phyloP scores from a whole-genome alignment of 768 basidiomycete species.

The Naganishia antarctica region DNA sequence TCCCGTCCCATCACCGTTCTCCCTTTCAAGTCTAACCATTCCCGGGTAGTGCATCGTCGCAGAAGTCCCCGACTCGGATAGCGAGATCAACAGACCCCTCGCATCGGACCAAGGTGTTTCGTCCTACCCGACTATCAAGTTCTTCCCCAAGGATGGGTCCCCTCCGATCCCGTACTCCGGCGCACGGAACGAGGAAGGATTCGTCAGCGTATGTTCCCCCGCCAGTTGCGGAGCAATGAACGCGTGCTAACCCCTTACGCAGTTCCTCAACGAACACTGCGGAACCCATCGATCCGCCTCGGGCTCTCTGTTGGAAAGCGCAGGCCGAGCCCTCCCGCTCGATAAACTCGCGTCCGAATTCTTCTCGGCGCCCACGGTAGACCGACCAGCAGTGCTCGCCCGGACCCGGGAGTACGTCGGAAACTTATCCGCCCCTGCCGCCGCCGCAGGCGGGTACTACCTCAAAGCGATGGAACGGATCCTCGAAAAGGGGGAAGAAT shows the following conservation, averaged over 20 bases:
- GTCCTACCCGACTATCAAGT: slow-evolving; percentile 91
- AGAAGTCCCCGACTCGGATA: slow-evolving; percentile 77
- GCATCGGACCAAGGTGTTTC: slow-evolving; percentile 66
- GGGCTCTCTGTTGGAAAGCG: slow-evolving; percentile 70
- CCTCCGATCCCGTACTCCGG: slow-evolving; percentile 65
- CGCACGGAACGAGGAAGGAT: slow-evolving; percentile 55
- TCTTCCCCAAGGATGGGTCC: slow-evolving; percentile 68
- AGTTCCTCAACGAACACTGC: slow-evolving; percentile 54
- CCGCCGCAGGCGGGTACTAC: slow-evolving; percentile 63
- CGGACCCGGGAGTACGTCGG: slow-evolving; percentile 55
- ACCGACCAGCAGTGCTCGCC: slow-evolving; percentile 61
- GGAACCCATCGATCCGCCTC: slow-evolving; percentile 77
- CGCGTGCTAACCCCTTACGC: too few species aligned
- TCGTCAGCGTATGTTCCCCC: slow-evolving; percentile 42
- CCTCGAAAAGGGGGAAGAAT: slow-evolving; percentile 62
- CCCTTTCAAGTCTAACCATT: background rate
- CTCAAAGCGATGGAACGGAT: slow-evolving; percentile 86
- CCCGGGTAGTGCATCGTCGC: slow-evolving; percentile 71
- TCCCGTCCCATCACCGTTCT: background rate
- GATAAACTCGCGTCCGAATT: slow-evolving; percentile 74
- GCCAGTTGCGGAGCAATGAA: too few species aligned
- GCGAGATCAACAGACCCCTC: slow-evolving; percentile 67
- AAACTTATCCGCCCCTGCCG: slow-evolving; percentile 25
- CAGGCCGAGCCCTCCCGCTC: slow-evolving; percentile 72
- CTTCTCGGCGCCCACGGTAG: slow-evolving; percentile 59